Evolutionary conservation across 495 filamentous ascomycete species (phyloP).

Genomic region (Lophium mytilinum): DNA sequence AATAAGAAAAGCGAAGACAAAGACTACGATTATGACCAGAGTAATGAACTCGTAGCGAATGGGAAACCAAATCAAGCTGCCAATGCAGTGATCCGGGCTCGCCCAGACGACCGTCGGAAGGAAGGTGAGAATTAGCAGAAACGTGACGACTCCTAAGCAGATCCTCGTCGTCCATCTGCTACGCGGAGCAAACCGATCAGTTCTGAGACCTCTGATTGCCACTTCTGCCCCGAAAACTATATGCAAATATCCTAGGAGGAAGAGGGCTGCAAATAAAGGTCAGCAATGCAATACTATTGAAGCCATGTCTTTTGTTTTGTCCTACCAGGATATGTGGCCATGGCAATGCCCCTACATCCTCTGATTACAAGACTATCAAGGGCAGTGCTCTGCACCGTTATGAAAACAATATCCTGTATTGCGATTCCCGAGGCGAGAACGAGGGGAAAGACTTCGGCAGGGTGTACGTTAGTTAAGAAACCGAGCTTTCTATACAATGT

Average conservation of each 20-base stretch:
- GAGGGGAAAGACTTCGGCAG: slow-evolving; percentile 26
- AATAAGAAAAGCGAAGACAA: slow-evolving; percentile 13
- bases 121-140: slow-evolving; percentile 20
- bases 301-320: neutral
- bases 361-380: slow-evolving; percentile 20
- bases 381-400: slow-evolving; percentile 25
- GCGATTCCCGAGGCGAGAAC: slow-evolving; percentile 22
- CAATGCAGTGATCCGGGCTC: slow-evolving; percentile 20
- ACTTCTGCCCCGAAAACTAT: slow-evolving; percentile 26
- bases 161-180: slow-evolving; percentile 22
- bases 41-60: slow-evolving; percentile 19
- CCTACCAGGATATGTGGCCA: slow-evolving; percentile 25
- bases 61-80: slow-evolving; percentile 22
- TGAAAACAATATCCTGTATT: slow-evolving; percentile 26
- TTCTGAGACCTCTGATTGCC: slow-evolving; percentile 13
- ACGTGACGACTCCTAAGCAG: slow-evolving; percentile 14
- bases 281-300: too few species aligned
- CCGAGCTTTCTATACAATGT: slow-evolving; percentile 16
- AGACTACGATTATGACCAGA: slow-evolving; percentile 11
- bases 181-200: slow-evolving; percentile 22
- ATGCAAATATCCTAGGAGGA: slow-evolving; percentile 20
- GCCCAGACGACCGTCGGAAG: slow-evolving; percentile 20
- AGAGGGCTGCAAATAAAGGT: slow-evolving; percentile 10
- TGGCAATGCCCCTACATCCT: slow-evolving; percentile 17
- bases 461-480: slow-evolving; percentile 17